Conservation (phyloP, 2,329 filamentous ascomycete species). For the Aspergillus quadrilineatus region DNA sequence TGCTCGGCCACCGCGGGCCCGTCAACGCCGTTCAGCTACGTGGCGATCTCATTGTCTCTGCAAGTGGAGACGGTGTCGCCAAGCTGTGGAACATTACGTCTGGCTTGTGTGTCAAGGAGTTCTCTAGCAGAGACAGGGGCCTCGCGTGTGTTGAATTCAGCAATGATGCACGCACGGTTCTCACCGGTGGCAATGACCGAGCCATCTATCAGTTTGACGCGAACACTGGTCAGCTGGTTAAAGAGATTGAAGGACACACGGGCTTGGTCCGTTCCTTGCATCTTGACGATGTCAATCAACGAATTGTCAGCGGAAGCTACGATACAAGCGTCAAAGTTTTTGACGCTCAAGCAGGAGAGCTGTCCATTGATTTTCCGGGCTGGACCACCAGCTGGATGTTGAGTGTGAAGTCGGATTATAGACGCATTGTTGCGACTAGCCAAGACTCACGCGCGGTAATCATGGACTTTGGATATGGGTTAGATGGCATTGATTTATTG, state of each 20-base stretch:
- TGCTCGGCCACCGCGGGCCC: conserved; percentile 83
- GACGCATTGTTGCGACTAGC: conserved; percentile 89
- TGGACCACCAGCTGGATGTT: conserved; percentile 98
- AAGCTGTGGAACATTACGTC: conserved; percentile 95
- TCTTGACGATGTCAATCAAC: conserved; percentile 80
- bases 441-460: conserved; percentile 91
- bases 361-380: conserved; percentile 81
- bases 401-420: conserved; percentile 92
- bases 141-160: conserved; percentile 95
- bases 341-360: conserved; percentile 75
- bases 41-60: conserved; percentile 88
- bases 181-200: conserved; percentile 92
- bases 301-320: conserved; percentile 89
- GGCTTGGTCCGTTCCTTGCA: conserved; percentile 87
- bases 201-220: conserved; percentile 96
- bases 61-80: conserved; percentile 87
- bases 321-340: conserved; percentile 95
- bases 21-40: conserved; percentile 96
- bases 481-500: conserved; percentile 55
- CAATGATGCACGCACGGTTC: conserved; percentile 88
- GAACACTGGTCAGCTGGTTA: conserved; percentile 79
- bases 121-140: conserved; percentile 85
- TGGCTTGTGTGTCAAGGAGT: conserved; percentile 85
- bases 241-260: conserved; percentile 77
- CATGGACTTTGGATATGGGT: conserved; percentile 78